Conservation (phyloP, 257 asterid genomes). For the Solanum virginianum region DNA sequence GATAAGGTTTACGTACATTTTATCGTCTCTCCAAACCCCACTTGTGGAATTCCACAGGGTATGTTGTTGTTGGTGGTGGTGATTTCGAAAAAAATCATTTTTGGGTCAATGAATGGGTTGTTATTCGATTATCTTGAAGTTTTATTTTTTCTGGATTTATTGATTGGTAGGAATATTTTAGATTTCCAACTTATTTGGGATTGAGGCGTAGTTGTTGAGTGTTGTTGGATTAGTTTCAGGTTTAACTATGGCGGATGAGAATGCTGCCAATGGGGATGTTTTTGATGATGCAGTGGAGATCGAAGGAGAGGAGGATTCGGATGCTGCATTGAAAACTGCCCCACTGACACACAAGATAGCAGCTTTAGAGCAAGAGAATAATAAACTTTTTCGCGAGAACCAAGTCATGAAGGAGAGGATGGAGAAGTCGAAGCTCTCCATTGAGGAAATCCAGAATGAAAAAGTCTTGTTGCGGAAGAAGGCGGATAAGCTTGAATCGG, state of each 20-base stretch:
- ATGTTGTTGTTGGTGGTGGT: neutral
- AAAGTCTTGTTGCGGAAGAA: slow-evolving; percentile 20
- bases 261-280: slow-evolving; percentile 26
- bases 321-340: slow-evolving; percentile 12
- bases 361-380: slow-evolving; percentile 43
- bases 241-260: slow-evolving; percentile 40
- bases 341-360: slow-evolving; percentile 18
- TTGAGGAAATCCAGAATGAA: slow-evolving; percentile 15
- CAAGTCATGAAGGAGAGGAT: slow-evolving; percentile 20
- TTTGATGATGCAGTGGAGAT: slow-evolving; percentile 39
- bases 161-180: neutral
- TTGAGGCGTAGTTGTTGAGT: neutral
- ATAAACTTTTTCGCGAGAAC: slow-evolving; percentile 25
- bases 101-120: neutral
- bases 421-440: slow-evolving; percentile 31
- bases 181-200: neutral
- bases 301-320: slow-evolving; percentile 27
- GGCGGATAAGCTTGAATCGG: slow-evolving; percentile 18
- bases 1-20: too few species aligned
- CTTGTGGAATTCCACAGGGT: too few species aligned
- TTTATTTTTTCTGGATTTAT: neutral
- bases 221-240: neutral
- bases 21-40: too few species aligned
- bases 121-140: neutral
- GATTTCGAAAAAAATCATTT: neutral